Base-by-base conservation (phyloP, 768 basidiomycete species). In the Russula virescens region DNA sequence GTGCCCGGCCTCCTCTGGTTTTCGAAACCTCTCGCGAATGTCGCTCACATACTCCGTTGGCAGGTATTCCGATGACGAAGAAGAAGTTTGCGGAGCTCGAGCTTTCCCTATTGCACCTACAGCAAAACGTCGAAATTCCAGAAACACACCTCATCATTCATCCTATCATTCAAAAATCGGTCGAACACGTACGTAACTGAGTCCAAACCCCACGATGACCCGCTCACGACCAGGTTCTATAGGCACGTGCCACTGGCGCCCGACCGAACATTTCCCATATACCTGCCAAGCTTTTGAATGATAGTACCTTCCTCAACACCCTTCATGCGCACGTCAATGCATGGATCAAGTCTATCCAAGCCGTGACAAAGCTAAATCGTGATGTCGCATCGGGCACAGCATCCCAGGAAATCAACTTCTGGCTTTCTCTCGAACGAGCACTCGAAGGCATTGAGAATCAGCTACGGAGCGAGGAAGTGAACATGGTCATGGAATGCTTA, bases 71-170 rank as follows among this genome's bases (percentile, higher is more conserved):
- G 3, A 92, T 97, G 82, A 94, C 96, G 50, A 98, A 98, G 83
- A 95, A 95, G 80, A 98, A 98, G 76, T 98, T 98, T 71, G 96
- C 97, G 9, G 97, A 99, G 69, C 86, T 98, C 59, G 96, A 99
- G 73, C 76, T 98, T 11, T 94, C 93, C 2, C 77, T 98, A 18
- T 78, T 98, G 1, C 97, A 99, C 72, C 81, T 98, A 6, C 96
- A 98, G 71, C 97, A 98, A 74, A 99, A 99, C 69, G 96, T 98
- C 66, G 97, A 99, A 77, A 98, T 98, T 56, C 97, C 97, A 0
- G 94, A 98, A 74, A 96, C 94, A 5, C 88, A 94, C 68, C 85
- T 98, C 34, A 79, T 91, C 66, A 90, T 98, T 56, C 95, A 98
- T 71, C 94, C 94, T 42, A 80, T 83, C 65, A 91, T 99, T 65